Evolutionary conservation across 2,329 filamentous ascomycete species (phyloP).

Genomic region (Cercospora sp.): DNA sequence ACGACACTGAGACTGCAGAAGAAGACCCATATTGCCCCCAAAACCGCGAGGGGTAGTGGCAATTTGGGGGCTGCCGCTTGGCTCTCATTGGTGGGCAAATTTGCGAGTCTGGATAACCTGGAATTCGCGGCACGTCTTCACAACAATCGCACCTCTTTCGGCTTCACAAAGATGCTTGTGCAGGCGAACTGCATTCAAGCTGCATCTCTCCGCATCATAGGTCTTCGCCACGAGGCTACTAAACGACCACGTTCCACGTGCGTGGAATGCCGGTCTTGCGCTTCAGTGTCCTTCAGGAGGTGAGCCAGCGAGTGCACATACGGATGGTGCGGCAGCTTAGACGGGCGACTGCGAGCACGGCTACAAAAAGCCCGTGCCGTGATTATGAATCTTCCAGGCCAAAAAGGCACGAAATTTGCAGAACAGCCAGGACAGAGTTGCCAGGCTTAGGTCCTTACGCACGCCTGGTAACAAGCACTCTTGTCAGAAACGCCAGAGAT

Average conservation of each 20-base stretch:
- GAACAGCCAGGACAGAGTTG: background rate
- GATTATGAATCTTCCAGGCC: background rate
- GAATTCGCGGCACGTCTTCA: background rate
- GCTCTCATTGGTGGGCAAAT: conserved; percentile 4
- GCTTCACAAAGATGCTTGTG: background rate
- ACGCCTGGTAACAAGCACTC: background rate
- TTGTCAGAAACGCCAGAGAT: background rate
- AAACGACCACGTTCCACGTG: background rate
- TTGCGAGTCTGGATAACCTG: background rate
- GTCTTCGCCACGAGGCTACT: background rate
- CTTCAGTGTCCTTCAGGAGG: background rate
- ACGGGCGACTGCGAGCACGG: background rate
- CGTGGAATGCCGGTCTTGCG: background rate
- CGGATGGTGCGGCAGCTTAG: background rate
- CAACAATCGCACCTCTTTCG: background rate
- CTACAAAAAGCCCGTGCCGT: background rate
- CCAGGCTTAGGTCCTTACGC: background rate
- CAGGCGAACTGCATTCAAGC: background rate
- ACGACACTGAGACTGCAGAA: background rate
- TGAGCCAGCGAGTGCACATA: background rate
- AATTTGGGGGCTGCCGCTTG: background rate
- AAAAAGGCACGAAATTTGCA: background rate
- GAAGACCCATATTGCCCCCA: conserved; percentile 1
- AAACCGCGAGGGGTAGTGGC: background rate
- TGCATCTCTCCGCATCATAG: background rate